phyloP scores from a whole-genome alignment of 1,139 yeast species.

The Hyphopichia khmerensis region DNA sequence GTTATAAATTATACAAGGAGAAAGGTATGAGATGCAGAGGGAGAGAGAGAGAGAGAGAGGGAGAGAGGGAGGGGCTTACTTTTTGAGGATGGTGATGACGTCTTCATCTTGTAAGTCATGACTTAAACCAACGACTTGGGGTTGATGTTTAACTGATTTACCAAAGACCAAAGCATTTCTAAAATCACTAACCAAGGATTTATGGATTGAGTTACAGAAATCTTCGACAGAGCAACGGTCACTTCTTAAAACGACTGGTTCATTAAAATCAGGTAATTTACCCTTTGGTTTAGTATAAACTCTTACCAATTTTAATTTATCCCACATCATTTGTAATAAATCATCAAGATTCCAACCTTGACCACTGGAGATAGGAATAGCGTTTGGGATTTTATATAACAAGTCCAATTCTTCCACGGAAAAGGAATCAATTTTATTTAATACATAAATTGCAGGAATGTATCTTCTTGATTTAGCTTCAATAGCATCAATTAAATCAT shows the following conservation, averaged over 20 bases:
- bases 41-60: no score
- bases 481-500: conserved; percentile 89
- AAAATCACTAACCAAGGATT: conserved; percentile 88
- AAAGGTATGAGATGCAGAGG: no score
- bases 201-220: conserved; percentile 95
- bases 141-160: conserved; percentile 93
- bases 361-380: conserved; percentile 94
- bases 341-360: conserved; percentile 97
- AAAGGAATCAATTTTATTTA: conserved; percentile 93
- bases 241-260: conserved; percentile 87
- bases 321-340: conserved; percentile 93
- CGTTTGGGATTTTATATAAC: conserved; percentile 87
- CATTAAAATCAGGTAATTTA: conserved; percentile 84
- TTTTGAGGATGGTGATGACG: conserved; percentile 91
- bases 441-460: conserved; percentile 90
- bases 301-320: conserved; percentile 79
- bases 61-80: no score
- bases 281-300: conserved; percentile 98
- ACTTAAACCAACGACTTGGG: conserved; percentile 89
- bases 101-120: conserved; percentile 92
- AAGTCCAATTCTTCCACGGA: conserved; percentile 90
- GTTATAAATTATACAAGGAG: no score
- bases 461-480: conserved; percentile 89
- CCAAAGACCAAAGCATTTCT: conserved; percentile 91
- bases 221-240: conserved; percentile 88